Evolutionary conservation across 2,329 filamentous ascomycete species (phyloP), one percentile per base, ranked within the genome.

Genomic region (Cytospora mali): DNA sequence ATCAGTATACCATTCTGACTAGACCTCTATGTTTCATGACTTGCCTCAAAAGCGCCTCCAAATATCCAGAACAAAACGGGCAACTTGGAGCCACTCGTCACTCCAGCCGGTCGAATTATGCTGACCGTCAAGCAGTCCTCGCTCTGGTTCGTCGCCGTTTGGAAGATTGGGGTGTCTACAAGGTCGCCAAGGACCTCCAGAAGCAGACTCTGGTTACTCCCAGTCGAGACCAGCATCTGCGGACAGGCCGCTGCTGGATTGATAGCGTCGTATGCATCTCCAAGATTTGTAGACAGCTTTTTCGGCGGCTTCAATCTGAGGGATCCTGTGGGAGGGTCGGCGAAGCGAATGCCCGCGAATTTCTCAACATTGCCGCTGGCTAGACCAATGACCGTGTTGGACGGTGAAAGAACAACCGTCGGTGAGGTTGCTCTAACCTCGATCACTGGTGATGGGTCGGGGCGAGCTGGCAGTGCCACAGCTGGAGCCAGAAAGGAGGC

Each of bases 261-360:
- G 0, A 84, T 87, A 0, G 87, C 88, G 46, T 86, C 80, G 42
- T 89, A 78, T 9, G 63, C 55, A 0, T 79, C 87, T 1, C 88
- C 89, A 0, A 91, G 74, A 0, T 80, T 69, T 5, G 77, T 75
- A 7, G 80, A 84, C 18, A 91, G 75, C 9, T 82, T 78, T 70
- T 86, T 81, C 0, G 91, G 91, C 7, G 89, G 88, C 70, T 84
- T 88, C 35, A 95, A 81, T 18, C 91, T 86, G 27, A 92, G 77
- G 3, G 79, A 72, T 0, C 88, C 89, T 0, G 84, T 80, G 0
- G 91, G 91, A 1, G 89, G 82, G 65, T 91, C 79, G 2, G 90
- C 90, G 70, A 87, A 95, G 3, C 90, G 91, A 61, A 95, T 91
- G 25, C 88, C 90, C 61, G 83, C 86, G 77, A 91, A 93, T 28